Evolutionary conservation across 345 rosid genomes (phyloP).

Genomic region (Arabis hirsuta): DNA sequence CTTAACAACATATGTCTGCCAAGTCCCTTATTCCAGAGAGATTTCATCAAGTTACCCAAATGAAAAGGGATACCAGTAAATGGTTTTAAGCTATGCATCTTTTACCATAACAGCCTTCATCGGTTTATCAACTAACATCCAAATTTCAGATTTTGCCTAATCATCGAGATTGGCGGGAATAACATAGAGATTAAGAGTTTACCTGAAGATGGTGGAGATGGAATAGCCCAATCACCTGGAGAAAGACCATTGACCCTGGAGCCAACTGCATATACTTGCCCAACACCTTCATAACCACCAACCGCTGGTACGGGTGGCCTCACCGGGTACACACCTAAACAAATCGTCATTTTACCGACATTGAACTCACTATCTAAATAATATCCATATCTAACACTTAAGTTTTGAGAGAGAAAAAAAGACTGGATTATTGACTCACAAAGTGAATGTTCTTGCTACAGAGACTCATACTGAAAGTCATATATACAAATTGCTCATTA

Average conservation of each 20-base stretch:
- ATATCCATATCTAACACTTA: background rate
- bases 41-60: background rate
- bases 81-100: background rate
- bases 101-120: background rate
- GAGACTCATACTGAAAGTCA: background rate
- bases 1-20: slow-evolving; percentile 83
- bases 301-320: slow-evolving; percentile 89
- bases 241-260: slow-evolving; percentile 63
- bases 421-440: background rate
- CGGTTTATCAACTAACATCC: background rate
- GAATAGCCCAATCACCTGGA: slow-evolving; percentile 87
- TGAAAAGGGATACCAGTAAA: background rate
- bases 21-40: slow-evolving; percentile 54
- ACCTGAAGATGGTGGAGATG: slow-evolving; percentile 88
- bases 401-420: background rate
- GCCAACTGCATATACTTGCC: slow-evolving; percentile 74
- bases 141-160: slow-evolving; percentile 16
- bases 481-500: background rate
- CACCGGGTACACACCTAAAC: slow-evolving; percentile 83
- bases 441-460: background rate
- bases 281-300: slow-evolving; percentile 96
- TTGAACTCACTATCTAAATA: background rate
- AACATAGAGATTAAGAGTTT: slow-evolving; percentile 14
- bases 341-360: slow-evolving; percentile 4
- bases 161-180: background rate